Conservation (phyloP, 1,284 basidiomycete genomes). For the Cutaneotrichosporon curvatum region DNA sequence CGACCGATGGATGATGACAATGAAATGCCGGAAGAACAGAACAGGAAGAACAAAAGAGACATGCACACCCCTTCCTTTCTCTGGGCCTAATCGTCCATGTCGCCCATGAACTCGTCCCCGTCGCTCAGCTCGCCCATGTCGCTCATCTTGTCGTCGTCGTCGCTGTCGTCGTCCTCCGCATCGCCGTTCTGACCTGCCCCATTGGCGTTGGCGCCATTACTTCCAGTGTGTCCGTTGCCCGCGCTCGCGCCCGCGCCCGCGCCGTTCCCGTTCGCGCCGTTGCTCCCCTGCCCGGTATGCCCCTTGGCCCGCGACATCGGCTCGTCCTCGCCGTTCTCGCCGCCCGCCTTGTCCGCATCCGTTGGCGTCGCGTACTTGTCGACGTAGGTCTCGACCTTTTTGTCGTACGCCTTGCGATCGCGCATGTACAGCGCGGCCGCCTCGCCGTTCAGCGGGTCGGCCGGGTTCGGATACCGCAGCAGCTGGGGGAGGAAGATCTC, state of each 20-base stretch:
- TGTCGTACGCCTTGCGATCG: conserved; percentile 89
- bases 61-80: no score
- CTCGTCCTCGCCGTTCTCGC: conserved; percentile 43
- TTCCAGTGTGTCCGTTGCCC: conserved; percentile 19
- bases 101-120: conserved; percentile 51
- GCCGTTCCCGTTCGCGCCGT: conserved; percentile 8
- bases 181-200: conserved; percentile 45
- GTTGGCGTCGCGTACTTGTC: conserved; percentile 47
- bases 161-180: conserved; percentile 59
- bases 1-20: no score
- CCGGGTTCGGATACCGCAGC: conserved; percentile 93
- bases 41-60: not conserved
- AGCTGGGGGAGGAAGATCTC: conserved; percentile 97
- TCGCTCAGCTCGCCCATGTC: conserved; percentile 83
- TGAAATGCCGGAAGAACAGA: not conserved
- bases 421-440: conserved; percentile 94
- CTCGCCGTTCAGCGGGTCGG: conserved; percentile 95
- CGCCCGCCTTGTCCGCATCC: conserved; percentile 43
- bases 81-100: conserved; percentile 37
- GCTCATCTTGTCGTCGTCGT: conserved; percentile 77
- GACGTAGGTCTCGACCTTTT: conserved; percentile 66
- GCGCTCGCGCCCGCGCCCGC: conserved; percentile 5
- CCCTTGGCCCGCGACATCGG: conserved; percentile 13
- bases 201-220: conserved; percentile 43
- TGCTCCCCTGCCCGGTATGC: not conserved